A percentile compares a stretch with the other conserved stretches of the same genome.
Evolutionary conservation across 1,284 basidiomycete species (phyloP).

Genomic region (Apiotrichum gamsii): DNA sequence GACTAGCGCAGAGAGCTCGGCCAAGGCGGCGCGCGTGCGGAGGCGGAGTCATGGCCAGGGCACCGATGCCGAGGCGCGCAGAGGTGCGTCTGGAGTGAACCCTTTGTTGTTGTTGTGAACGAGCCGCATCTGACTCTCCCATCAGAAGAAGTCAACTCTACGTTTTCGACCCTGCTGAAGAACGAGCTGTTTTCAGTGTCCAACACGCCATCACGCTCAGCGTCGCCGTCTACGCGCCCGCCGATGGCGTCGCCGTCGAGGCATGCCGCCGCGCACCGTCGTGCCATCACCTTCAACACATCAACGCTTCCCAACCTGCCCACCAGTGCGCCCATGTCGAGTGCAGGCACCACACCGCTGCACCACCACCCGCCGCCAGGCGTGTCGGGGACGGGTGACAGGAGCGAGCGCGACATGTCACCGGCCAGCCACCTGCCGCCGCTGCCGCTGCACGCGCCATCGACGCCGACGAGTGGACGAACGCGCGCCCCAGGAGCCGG

Average conservation of each 20-base stretch:
- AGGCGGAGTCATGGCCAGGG: constrained; percentile 37
- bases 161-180: constrained; percentile 52
- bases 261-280: constrained; percentile 23
- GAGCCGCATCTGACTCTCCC: constrained; percentile 2
- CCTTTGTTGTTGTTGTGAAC: neutral
- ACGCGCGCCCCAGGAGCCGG: constrained; percentile 40
- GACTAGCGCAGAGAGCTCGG: constrained; percentile 17
- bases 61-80: constrained; percentile 46
- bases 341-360: constrained; percentile 38
- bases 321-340: constrained; percentile 25
- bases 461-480: constrained; percentile 39
- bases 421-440: constrained; percentile 42
- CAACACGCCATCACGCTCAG: constrained; percentile 19
- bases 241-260: constrained; percentile 24
- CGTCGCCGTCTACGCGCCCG: constrained; percentile 20
- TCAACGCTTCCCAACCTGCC: constrained; percentile 29
- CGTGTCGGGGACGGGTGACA: constrained; percentile 19
- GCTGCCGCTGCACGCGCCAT: constrained; percentile 40
- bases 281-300: constrained; percentile 33
- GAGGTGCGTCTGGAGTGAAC: constrained; percentile 35
- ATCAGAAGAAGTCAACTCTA: constrained; percentile 52
- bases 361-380: constrained; percentile 44
- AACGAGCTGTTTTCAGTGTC: constrained; percentile 51
- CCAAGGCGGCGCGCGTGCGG: constrained; percentile 28
- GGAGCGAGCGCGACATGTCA: constrained; percentile 33